phyloP scores from a whole-genome alignment of 352 stramenopile genomes.

The Pythium guiyangense region DNA sequence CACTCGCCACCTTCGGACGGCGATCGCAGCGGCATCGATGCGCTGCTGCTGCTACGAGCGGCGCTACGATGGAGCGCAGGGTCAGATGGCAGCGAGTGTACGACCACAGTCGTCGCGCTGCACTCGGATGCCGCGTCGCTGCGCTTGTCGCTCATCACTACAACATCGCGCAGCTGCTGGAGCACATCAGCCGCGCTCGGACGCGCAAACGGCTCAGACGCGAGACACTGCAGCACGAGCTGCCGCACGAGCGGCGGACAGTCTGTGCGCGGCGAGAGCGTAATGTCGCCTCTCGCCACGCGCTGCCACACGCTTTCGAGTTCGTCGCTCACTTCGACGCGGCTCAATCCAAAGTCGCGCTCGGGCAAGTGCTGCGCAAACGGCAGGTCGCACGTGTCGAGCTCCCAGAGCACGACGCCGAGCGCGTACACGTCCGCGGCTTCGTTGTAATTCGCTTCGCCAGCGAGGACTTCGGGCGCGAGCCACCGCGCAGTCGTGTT shows the following conservation, averaged over 20 bases:
- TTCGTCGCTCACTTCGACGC: constrained; percentile 6
- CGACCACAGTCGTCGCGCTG: not conserved
- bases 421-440: constrained; percentile 26
- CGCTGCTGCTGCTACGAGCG: not conserved
- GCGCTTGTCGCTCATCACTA: not conserved
- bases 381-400: constrained; percentile 13
- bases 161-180: constrained; percentile 5
- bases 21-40: not conserved
- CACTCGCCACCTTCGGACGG: not conserved
- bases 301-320: constrained; percentile 10
- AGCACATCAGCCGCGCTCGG: constrained; percentile 9
- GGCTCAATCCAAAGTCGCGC: constrained; percentile 12
- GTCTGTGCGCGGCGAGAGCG: not conserved
- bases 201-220: constrained; percentile 7
- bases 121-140: not conserved
- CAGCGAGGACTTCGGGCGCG: constrained; percentile 21
- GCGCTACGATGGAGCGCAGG: not conserved
- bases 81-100: not conserved
- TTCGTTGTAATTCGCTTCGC: constrained; percentile 18
- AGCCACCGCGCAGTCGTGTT: constrained; percentile 10
- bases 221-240: constrained; percentile 15
- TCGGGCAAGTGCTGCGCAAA: constrained; percentile 7
- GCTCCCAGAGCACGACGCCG: constrained; percentile 22
- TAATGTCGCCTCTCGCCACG: constrained; percentile 6
- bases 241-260: constrained; percentile 3